Evolutionary conservation across 257 asterid genomes (phyloP).

Genomic region (Solanum sitiens): DNA sequence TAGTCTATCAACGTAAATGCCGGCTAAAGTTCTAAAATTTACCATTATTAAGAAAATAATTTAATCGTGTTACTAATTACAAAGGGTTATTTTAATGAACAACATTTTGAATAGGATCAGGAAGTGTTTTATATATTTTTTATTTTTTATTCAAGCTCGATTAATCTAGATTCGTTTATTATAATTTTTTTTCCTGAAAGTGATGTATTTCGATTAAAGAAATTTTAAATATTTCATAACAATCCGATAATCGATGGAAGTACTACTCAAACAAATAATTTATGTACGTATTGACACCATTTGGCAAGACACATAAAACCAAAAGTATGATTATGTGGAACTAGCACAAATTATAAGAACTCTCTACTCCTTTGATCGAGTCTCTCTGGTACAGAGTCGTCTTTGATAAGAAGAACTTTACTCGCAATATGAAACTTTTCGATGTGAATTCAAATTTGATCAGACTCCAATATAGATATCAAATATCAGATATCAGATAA

Average conservation of each 20-base stretch:
- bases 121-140: background rate
- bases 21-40: background rate
- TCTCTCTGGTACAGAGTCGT: background rate
- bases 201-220: accelerated
- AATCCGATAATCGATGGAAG: background rate
- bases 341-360: background rate
- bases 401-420: too few species aligned
- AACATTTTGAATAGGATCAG: background rate
- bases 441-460: accelerated
- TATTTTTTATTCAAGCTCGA: background rate
- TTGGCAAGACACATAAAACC: background rate
- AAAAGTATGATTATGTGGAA: background rate
- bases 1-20: background rate
- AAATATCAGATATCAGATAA: too few species aligned
- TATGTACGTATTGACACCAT: background rate
- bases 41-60: background rate
- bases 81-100: background rate
- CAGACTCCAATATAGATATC: too few species aligned
- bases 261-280: background rate
- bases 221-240: background rate
- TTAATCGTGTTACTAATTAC: background rate
- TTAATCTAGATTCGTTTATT: background rate
- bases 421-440: too few species aligned
- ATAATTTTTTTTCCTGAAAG: background rate
- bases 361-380: background rate